phyloP scores from a whole-genome alignment of 352 stramenopile species.

The Phytophthora pinifolia region DNA sequence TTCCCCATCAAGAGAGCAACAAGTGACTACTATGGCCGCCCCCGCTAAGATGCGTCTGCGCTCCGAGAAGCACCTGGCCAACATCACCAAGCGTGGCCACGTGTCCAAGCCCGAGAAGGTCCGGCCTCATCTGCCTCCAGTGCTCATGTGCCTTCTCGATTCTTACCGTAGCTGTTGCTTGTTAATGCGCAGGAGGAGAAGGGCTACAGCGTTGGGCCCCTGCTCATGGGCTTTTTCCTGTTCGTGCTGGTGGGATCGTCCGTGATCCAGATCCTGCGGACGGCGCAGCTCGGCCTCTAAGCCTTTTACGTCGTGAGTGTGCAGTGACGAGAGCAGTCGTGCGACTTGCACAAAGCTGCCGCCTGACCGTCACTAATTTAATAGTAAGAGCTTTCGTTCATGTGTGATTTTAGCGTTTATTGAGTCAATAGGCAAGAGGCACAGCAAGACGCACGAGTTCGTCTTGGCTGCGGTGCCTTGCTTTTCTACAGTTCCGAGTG shows the following conservation, averaged over 20 bases:
- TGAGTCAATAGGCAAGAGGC: constrained; percentile 24
- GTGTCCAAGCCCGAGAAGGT: constrained; percentile 84
- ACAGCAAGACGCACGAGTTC: background rate
- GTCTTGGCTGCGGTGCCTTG: background rate
- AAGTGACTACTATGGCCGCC: constrained; percentile 31
- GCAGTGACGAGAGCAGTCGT: constrained; percentile 6
- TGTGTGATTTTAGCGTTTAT: constrained; percentile 24
- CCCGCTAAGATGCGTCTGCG: constrained; percentile 85
- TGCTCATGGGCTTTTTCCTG: constrained; percentile 85
- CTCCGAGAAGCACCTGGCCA: constrained; percentile 85
- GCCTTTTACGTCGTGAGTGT: constrained; percentile 3
- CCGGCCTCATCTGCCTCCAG: constrained; percentile 1
- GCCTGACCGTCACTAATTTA: constrained; percentile 32
- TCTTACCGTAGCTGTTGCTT: background rate
- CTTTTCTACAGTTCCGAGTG: constrained; percentile 80
- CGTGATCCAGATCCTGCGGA: constrained; percentile 84
- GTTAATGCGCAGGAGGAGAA: constrained; percentile 49
- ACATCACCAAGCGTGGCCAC: constrained; percentile 87
- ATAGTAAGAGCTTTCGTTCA: constrained; percentile 21
- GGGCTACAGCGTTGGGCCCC: constrained; percentile 72
- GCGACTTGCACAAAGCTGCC: background rate
- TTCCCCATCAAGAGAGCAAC: constrained; percentile 1
- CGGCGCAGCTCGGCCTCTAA: constrained; percentile 75
- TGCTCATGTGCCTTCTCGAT: background rate
- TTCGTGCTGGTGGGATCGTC: constrained; percentile 88